Evolutionary conservation across 306 rosid species (phyloP), one percentile per base, ranked within the genome.

Genomic region (Amphicarpaea edgeworthii): DNA sequence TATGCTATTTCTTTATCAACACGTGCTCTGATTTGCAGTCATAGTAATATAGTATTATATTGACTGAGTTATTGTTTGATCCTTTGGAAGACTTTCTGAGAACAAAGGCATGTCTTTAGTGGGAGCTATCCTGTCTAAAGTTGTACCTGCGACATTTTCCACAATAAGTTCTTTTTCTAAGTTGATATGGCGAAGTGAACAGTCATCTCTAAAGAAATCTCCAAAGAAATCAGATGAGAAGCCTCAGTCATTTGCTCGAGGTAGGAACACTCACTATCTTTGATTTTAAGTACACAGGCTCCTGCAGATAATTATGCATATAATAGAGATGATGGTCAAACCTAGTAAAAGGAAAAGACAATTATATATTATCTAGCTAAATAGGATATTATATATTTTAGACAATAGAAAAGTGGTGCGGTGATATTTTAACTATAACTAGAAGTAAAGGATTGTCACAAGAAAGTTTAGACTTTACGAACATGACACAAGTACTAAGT

Each of bases 81-180:
- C 66, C 21, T 81, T 49, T 43, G 41, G 77, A 82, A 96, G 98
- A 70, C 90, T 96, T 42, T 96, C 99, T 3, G 98, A 90, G 82
- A 93, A 90, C 87, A 92, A 87, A 78, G 86, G 83, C 87, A 87
- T 93, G 83, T 96, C 99, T 72, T 79, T 95, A 30, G 96, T 95
- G 26, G 99, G 97, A 88, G 93, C 96, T 68, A 80, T 92, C 81
- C 83, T 92, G 73, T 96, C 99, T 74, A 92, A 85, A 90, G 99
- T 96, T 42, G 96, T 92, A 57, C 98, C 99, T 12, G 97, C 86
- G 30, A 82, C 99, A 70, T 87, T 92, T 92, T 89, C 96, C 24
- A 92, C 99, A 8, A 84, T 96, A 68, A 85, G 97, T 80, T 90
- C 99, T 28, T 85, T 96, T 78, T 96, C 99, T 26, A 96, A 87